Evolutionary conservation across 805 yeast species (phyloP).

Genomic region (Ogataea nakhonphanomensis): DNA sequence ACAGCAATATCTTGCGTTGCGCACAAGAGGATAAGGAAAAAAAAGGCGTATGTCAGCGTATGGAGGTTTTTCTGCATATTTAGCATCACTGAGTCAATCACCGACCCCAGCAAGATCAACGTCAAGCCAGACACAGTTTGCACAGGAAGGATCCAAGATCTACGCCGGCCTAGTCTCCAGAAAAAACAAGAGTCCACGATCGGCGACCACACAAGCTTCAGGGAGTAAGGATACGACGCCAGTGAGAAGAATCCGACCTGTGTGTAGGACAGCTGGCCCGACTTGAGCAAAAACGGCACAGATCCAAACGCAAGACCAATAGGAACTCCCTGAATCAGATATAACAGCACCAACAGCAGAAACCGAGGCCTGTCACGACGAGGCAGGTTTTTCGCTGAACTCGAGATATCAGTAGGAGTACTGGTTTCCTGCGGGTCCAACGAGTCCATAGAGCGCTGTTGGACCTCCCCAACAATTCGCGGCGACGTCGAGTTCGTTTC

Average conservation of each 20-base stretch:
- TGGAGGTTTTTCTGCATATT: constrained; percentile 47
- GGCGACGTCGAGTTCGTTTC: constrained; percentile 21
- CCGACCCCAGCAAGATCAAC: constrained; percentile 59
- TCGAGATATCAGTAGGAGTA: too few species aligned
- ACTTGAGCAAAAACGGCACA: constrained; percentile 82
- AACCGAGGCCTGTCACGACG: constrained; percentile 69
- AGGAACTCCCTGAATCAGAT: constrained; percentile 92
- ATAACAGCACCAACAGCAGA: constrained; percentile 64
- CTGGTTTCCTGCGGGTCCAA: too few species aligned
- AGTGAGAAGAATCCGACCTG: constrained; percentile 88
- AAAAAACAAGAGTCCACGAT: constrained; percentile 84
- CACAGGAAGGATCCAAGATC: constrained; percentile 93
- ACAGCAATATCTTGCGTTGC: constrained; percentile 99
- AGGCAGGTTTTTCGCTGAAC: constrained; percentile 23
- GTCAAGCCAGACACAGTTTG: constrained; percentile 76
- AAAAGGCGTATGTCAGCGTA: constrained; percentile 66
- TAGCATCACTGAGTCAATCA: constrained; percentile 45
- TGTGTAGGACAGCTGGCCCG: constrained; percentile 71
- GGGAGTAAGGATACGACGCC: constrained; percentile 92
- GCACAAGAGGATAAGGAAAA: constrained; percentile 76
- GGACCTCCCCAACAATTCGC: constrained; percentile 11
- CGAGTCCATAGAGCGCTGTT: not conserved
- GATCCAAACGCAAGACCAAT: constrained; percentile 95
- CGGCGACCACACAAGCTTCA: constrained; percentile 94
- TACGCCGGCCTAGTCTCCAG: constrained; percentile 68